Evolutionary conservation across 768 basidiomycete species (phyloP).

Genomic region (Tulasnella sp.): DNA sequence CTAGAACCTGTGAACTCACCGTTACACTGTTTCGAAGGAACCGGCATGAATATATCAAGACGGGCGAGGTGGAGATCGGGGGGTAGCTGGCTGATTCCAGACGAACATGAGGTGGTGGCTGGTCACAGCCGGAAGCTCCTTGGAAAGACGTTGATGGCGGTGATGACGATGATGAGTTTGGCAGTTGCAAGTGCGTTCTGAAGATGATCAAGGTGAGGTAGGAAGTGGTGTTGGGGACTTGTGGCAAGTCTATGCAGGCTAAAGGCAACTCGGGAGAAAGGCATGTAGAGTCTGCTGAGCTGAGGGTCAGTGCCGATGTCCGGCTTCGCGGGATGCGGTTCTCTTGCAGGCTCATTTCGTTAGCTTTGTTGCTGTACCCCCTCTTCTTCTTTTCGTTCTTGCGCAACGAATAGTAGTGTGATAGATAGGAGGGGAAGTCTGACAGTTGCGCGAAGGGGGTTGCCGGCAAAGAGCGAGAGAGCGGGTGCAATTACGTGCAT

Average conservation of each 20-base stretch:
- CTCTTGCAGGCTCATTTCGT: not conserved
- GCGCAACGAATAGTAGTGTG: not conserved
- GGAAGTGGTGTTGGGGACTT: not conserved
- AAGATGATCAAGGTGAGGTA: not conserved
- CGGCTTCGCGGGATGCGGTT: not conserved
- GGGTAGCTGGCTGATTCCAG: not conserved
- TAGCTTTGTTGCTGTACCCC: not conserved
- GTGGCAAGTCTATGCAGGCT: not conserved
- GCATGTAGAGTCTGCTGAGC: constrained; percentile 5
- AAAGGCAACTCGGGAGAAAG: constrained; percentile 1
- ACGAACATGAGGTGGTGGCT: not conserved
- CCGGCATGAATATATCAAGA: not conserved
- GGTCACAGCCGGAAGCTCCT: not conserved
- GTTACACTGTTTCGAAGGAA: not conserved
- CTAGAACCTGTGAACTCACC: not conserved
- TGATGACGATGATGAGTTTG: not conserved
- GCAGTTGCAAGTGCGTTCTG: not conserved
- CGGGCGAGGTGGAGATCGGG: not conserved
- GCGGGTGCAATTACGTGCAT: too few species aligned
- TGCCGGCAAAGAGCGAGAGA: not conserved
- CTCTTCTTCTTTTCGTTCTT: too few species aligned
- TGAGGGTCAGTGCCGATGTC: not conserved
- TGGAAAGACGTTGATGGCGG: not conserved
- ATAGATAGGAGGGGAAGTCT: not conserved
- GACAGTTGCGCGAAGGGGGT: not conserved